Evolutionary conservation across 1,139 yeast species (phyloP).

Genomic region (Protomyces pachydermus): DNA sequence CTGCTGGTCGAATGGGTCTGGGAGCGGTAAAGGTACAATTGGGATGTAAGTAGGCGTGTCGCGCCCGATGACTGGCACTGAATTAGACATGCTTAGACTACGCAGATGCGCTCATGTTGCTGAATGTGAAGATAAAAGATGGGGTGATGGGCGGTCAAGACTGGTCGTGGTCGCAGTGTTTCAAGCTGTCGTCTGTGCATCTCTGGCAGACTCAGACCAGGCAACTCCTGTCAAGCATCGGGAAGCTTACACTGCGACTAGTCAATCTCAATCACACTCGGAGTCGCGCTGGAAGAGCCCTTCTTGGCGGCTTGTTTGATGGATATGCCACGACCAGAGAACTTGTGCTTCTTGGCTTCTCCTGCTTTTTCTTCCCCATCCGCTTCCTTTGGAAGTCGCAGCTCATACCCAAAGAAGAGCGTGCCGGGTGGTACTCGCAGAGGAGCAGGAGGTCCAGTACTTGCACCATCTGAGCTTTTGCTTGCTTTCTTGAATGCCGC

Average conservation of each 20-base stretch:
- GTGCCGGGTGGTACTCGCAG: slow-evolving; percentile 75
- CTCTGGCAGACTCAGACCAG: no score
- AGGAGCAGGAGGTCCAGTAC: slow-evolving; percentile 43
- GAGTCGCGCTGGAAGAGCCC: background rate
- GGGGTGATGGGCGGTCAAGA: no score
- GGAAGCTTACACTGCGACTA: background rate
- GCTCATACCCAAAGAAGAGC: slow-evolving; percentile 67
- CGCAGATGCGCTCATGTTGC: background rate
- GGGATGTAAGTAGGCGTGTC: background rate
- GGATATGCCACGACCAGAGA: slow-evolving; percentile 24
- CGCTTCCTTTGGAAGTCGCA: slow-evolving; percentile 12
- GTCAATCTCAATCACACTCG: slow-evolving; percentile 18
- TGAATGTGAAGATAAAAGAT: background rate
- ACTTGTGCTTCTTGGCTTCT: background rate
- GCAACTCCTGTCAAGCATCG: background rate
- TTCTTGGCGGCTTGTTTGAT: slow-evolving; percentile 15
- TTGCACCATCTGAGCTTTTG: slow-evolving; percentile 24
- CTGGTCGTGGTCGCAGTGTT: no score
- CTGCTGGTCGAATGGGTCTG: background rate
- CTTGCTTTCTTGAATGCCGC: slow-evolving; percentile 26
- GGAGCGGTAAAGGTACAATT: background rate
- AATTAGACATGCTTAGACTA: background rate
- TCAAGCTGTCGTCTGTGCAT: no score
- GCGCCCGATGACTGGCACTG: background rate
- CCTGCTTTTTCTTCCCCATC: background rate